Conservation (phyloP, 768 basidiomycete genomes). For the Boletus sp. region DNA sequence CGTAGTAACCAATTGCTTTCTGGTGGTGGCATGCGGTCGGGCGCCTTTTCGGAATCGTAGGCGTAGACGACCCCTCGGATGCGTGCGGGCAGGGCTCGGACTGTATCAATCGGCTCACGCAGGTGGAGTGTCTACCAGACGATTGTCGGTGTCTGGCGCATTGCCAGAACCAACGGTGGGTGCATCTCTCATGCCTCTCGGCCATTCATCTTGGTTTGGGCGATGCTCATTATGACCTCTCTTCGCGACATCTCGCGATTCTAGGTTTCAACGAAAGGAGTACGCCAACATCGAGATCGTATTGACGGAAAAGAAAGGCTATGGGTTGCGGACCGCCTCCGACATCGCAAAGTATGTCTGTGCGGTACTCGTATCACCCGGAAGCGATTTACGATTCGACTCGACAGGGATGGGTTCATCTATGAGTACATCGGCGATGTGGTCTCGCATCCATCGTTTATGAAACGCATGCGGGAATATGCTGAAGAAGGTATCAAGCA, state of each 20-base stretch:
- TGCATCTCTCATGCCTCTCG: conserved; percentile 6
- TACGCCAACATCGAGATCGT: conserved; percentile 90
- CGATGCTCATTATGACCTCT: conserved; percentile 1
- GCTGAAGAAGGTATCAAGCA: conserved; percentile 90
- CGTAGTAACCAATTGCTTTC: conserved; percentile 27
- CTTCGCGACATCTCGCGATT: no score
- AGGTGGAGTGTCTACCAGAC: conserved; percentile 90
- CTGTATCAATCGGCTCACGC: conserved; percentile 96
- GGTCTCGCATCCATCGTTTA: conserved; percentile 80
- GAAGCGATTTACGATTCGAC: conserved; percentile 4
- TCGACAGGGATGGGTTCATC: conserved; percentile 79
- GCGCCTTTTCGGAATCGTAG: conserved; percentile 40
- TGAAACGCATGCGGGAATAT: conserved; percentile 93
- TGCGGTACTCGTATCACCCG: neutral
- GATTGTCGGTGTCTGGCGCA: conserved; percentile 82
- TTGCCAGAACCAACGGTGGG: conserved; percentile 92
- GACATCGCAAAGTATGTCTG: conserved; percentile 61
- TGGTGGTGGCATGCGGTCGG: conserved; percentile 13
- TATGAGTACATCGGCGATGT: conserved; percentile 99
- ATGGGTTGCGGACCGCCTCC: conserved; percentile 76
- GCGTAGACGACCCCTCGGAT: conserved; percentile 51
- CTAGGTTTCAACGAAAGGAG: conserved; percentile 82
- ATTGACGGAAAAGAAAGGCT: conserved; percentile 93
- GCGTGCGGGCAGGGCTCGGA: conserved; percentile 89
- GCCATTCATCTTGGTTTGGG: neutral